Evolutionary conservation across 2,329 filamentous ascomycete genomes (phyloP).

Genomic region (Ascochyta rabiei): DNA sequence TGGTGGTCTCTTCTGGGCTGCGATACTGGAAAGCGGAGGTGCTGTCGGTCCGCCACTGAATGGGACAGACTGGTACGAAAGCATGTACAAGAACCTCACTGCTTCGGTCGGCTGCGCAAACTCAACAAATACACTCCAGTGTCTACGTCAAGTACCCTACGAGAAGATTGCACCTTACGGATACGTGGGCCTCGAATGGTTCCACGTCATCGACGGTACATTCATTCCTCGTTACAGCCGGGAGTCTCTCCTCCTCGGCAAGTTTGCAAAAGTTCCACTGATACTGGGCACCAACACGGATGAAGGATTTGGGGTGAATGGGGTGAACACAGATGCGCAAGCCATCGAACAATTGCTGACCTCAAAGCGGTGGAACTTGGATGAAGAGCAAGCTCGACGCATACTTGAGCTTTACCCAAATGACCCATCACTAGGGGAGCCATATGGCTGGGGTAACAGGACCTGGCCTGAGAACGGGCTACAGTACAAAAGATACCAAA

Average conservation of each 20-base stretch:
- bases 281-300: constrained; percentile 69
- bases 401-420: constrained; percentile 40
- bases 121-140: constrained; percentile 33
- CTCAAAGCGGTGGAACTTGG: constrained; percentile 40
- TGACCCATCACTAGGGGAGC: constrained; percentile 54
- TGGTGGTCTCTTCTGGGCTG: constrained; percentile 51
- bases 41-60: constrained; percentile 41
- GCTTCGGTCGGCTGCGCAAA: constrained; percentile 30
- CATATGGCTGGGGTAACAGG: constrained; percentile 44
- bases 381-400: constrained; percentile 25
- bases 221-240: constrained; percentile 44
- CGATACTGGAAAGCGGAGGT: constrained; percentile 48
- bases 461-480: constrained; percentile 38
- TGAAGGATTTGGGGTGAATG: constrained; percentile 65
- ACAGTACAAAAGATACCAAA: constrained; percentile 38
- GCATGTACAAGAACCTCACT: constrained; percentile 40
- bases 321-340: constrained; percentile 52
- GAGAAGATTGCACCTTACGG: constrained; percentile 35
- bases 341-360: constrained; percentile 38
- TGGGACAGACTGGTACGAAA: constrained; percentile 41
- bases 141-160: constrained; percentile 35
- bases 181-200: constrained; percentile 39
- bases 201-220: constrained; percentile 37
- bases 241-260: constrained; percentile 49
- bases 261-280: constrained; percentile 67